Evolutionary conservation across 768 basidiomycete genomes (phyloP), one percentile per base, ranked within the genome.

Genomic region (Rhizopogon salebrosus): DNA sequence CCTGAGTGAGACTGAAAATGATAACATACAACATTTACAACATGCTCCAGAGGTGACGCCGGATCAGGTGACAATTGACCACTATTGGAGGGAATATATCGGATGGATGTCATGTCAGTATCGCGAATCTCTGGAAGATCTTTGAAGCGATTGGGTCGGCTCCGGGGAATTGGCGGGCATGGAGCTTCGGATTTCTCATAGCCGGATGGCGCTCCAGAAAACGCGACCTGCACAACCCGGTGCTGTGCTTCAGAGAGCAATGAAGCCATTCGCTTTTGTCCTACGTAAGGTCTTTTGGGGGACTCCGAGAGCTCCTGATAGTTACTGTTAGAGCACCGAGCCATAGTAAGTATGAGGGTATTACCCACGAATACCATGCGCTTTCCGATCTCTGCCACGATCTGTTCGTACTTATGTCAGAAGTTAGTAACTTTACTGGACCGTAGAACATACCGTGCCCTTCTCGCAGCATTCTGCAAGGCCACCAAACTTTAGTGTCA

Each of bases 401-500:
- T 76, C 72, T 79, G 45, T 41, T 24, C 2, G 34, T 2, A 20
- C 23, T 10, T 22, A n/a, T 3, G 58, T 35, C 50, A 48, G 48
- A 20, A 42, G 6, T 35, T 11, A 10, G 22, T 24, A 14, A 37
- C 23, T 27, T 43, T 18, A 6, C 35, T 37, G 53, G 26, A 16
- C 13, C 14, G n/a, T 14, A 34, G 22, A 22, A 24, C 79, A 34
- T 41, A 83, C 78, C 43, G 62, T 71, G 51, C 90, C 87, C 69
- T 91, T 95, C 71, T 94, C 89, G 45, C 85, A 87, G 52, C 82
- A 84, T 67, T 97, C 94, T 38, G 85, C 66, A 40, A 95, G 69
- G 5, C 90, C 93, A 22, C 91, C 92, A 64, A 95, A 94, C 72
- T 95, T 95, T 58, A 91, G 70, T 1, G 81, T 80, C 80, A 95